Base-by-base conservation (phyloP, 352 stramenopile genomes). In the Pythium pyrilobum region DNA sequence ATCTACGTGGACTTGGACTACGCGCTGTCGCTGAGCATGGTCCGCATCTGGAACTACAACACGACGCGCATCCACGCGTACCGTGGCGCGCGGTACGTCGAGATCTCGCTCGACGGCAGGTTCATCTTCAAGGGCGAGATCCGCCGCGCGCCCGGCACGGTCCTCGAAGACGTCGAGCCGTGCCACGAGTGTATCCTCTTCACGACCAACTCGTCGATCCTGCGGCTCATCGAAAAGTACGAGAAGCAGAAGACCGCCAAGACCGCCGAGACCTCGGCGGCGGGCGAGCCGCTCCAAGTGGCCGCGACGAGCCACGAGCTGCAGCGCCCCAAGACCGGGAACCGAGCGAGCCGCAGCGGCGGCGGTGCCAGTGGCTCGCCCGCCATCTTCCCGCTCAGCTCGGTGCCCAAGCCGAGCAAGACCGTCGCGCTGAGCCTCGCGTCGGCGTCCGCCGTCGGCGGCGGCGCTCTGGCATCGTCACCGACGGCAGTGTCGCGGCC, bases 31-130 rank as follows among this genome's bases (percentile, higher is more conserved):
- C 67, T 93, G 37, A 90, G 78, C 28, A 89, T 89, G 76, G 72
- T 94, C 31, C 89, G 80, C n/a, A 67, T 95, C 25, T 94, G 77
- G 77, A 95, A 96, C 59, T 96, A 96, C 69, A 87, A 77, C 59
- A 92, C 85, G 11, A 94, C 87, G 47, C 70, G 68, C 8, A 89
- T 91, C 56, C 74, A 90, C 56, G 83, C 79, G 45, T 86, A 82
- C 33, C 78, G 84, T 18, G 81, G 82, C 24, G 77, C 72, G 8
- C 67, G 81, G 9, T 78, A 85, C 51, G 60, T 88, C 4, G 70
- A 84, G 59, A 74, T 91, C 48, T 74, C 69, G 11, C 52, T 92
- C 8, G 78, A 88, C 34, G 68, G 66, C 0, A 68, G 62, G 20
- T 67, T 47, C 47, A 82, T 96, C 46, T 96, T 94, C 54, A 89